A percentile compares a stretch with the other conserved stretches of the same genome.
These are phyloP conservation scores for Zopfia rhizophila DNA, from an alignment of 2,329 filamentous ascomycete genomes.

Conservation along the genomic window DNA sequence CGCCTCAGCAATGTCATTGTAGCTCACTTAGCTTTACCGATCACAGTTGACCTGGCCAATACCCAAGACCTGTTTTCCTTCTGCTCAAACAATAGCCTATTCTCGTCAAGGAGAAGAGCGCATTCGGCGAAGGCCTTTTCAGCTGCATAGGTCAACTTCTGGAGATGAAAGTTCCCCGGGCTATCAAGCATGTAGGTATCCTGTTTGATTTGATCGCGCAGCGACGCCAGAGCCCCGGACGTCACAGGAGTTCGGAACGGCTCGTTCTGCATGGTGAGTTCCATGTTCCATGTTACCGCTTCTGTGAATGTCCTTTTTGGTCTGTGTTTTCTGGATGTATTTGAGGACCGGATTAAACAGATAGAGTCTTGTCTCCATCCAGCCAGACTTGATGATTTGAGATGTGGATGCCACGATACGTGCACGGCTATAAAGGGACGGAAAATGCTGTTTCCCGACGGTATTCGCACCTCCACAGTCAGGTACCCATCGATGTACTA, in stretches of 20 bases:
- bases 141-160: slow-evolving; percentile 33
- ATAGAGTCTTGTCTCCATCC: slow-evolving; percentile 30
- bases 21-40: slow-evolving; percentile 33
- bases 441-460: slow-evolving; percentile 37
- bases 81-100: slow-evolving; percentile 35
- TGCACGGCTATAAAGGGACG: slow-evolving; percentile 32
- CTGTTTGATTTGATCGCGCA: slow-evolving; percentile 26
- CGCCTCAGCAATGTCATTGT: slow-evolving; percentile 28
- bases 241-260: slow-evolving; percentile 31
- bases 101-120: slow-evolving; percentile 38
- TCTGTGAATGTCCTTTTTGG: slow-evolving; percentile 24
- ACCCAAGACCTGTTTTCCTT: slow-evolving; percentile 42
- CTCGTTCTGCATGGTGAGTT: too few species aligned
- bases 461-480: slow-evolving; percentile 26
- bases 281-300: slow-evolving; percentile 20
- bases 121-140: slow-evolving; percentile 33
- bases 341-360: slow-evolving; percentile 41
- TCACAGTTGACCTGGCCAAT: slow-evolving; percentile 21
- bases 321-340: slow-evolving; percentile 33
- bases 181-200: slow-evolving; percentile 19
- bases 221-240: slow-evolving; percentile 26
- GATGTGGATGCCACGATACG: slow-evolving; percentile 27
- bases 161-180: slow-evolving; percentile 19
- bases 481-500: too few species aligned
- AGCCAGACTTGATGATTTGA: slow-evolving; percentile 43